Conservation (phyloP, 371 early-diverging fungal species). For the Apophysomyces trapeziformis region DNA sequence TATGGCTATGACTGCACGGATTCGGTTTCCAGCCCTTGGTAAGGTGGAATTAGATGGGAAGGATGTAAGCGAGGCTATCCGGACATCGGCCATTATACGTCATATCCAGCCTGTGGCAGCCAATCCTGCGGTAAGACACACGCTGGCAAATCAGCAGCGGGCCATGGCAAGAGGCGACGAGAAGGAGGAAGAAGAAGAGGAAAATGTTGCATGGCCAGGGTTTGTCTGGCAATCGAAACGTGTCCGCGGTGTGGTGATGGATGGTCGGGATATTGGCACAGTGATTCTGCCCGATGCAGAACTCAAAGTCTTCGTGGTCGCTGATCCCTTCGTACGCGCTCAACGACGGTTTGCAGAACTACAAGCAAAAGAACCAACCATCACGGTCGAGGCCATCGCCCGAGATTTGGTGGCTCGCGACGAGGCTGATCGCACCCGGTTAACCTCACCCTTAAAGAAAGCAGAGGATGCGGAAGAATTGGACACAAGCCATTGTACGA, state of each 20-base stretch:
- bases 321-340: slow-evolving; percentile 78
- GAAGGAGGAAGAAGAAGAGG: slow-evolving; percentile 20
- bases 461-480: slow-evolving; percentile 85
- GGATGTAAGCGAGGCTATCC: slow-evolving; percentile 73
- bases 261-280: slow-evolving; percentile 95
- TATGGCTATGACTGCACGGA: slow-evolving; percentile 27
- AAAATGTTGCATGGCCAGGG: slow-evolving; percentile 20
- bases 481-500: slow-evolving; percentile 77
- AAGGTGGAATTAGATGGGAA: slow-evolving; percentile 62
- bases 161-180: slow-evolving; percentile 31
- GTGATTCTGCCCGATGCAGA: slow-evolving; percentile 89
- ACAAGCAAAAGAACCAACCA: slow-evolving; percentile 22
- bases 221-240: slow-evolving; percentile 22
- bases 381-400: slow-evolving; percentile 56
- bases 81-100: slow-evolving; percentile 67
- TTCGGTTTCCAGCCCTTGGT: slow-evolving; percentile 38
- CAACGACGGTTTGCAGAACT: slow-evolving; percentile 76
- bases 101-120: slow-evolving; percentile 75
- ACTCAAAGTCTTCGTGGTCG: slow-evolving; percentile 87
- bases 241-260: slow-evolving; percentile 82
- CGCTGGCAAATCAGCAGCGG: slow-evolving; percentile 69
- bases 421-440: slow-evolving; percentile 74
- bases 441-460: slow-evolving; percentile 77
- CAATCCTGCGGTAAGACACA: slow-evolving; percentile 64
- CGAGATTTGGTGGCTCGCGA: slow-evolving; percentile 76